Evolutionary conservation across 129 eudicot genomes (phyloP), one percentile per base, ranked within the genome.

Genomic region (Apium graveolens): DNA sequence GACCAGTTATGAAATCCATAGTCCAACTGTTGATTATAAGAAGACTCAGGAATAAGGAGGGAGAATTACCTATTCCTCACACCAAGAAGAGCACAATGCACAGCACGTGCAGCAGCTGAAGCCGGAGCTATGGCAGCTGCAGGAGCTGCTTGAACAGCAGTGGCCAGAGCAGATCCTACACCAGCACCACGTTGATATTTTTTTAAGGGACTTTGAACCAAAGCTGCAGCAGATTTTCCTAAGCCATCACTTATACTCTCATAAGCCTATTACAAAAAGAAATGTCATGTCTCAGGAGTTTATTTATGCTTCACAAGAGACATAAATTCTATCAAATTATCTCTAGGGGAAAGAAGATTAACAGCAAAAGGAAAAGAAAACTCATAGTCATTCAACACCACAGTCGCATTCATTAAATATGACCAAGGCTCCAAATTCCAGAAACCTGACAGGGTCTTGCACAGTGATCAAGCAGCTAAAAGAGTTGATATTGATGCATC

Each of bases 111-210:
- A 83, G 96, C 86, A 73, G 96, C 97, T 73, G 97, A 87, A 71
- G 94, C 98, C 18, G 98, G 98, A 81, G 97, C 96, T 68, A 95
- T 87, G 55, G 96, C 96, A 11, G 98, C 98, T 57, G 89, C 98
- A 69, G 98, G 98, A 70, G 92, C 98, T 26, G 96, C 91, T 81
- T 82, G 96, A 53, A 92, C 90, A 49, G 94, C 98, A 48, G 89
- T 87, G 20, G 87, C 87, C 79, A 95, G 81, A 76, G 97, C 96
- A 0, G 98, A 90, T 16, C 97, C 97, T 29, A 87, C 83, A 73
- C 97, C 86, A 29, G 80, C 94, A 69, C 93, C 97, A 38, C 92
- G 97, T 74, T 90, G 92, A 78, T 95, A 95, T 69, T 79, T 88
- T 86, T 87, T 95, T 74, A 95, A 35, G 20, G 98, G 98, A 48